Conservation (phyloP, 345 rosid species). For the Dipteronia dyeriana region DNA sequence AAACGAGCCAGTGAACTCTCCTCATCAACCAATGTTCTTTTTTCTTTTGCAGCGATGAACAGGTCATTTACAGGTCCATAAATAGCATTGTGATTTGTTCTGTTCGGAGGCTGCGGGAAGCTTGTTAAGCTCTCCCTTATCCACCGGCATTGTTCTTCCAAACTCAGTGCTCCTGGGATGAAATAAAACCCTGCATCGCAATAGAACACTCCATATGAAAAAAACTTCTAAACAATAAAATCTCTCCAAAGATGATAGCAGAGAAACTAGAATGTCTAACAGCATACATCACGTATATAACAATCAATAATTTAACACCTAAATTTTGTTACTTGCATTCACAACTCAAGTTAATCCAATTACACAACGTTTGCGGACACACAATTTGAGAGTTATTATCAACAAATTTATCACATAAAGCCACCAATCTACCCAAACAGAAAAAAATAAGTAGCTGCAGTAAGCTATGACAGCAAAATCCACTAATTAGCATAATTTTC, state of each 20-base stretch:
- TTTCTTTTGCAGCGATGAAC: constrained; percentile 54
- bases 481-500: not conserved
- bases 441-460: no score
- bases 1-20: constrained; percentile 18
- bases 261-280: not conserved
- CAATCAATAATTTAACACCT: not conserved
- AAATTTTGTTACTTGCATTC: not conserved
- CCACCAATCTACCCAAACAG: no score
- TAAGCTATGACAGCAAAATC: no score
- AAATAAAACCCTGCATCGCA: constrained; percentile 71
- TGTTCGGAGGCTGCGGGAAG: constrained; percentile 87
- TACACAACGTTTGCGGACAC: no score
- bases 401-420: no score
- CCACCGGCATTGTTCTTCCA: constrained; percentile 87
- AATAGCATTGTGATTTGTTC: constrained; percentile 84
- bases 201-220: not conserved
- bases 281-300: not conserved
- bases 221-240: not conserved
- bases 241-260: not conserved
- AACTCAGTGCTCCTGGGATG: constrained; percentile 64
- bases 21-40: constrained; percentile 57
- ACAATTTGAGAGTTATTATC: no score
- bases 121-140: constrained; percentile 68
- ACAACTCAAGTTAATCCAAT: not conserved
- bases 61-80: constrained; percentile 73